phyloP scores from a whole-genome alignment of 192 early-diverging fungal species.

The Coemansia sp. region DNA sequence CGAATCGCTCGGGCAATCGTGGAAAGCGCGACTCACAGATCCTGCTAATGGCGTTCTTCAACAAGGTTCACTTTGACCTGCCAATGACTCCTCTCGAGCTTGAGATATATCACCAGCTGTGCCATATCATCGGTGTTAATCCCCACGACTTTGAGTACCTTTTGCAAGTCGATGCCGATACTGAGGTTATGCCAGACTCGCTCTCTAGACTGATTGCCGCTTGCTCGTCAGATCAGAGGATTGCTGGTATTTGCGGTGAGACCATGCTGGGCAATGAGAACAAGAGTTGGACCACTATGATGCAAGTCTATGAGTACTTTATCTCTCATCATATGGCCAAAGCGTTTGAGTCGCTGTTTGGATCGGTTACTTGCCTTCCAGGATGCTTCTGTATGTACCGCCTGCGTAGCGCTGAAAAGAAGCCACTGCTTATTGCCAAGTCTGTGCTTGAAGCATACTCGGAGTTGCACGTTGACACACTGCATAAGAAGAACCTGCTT shows the following conservation, averaged over 20 bases:
- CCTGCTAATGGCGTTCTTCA: conserved; percentile 86
- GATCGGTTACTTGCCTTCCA: conserved; percentile 76
- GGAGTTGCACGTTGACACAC: conserved; percentile 86
- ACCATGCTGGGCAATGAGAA: conserved; percentile 84
- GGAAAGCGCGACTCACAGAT: conserved; percentile 96
- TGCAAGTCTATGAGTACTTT: conserved; percentile 89
- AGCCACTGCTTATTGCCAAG: conserved; percentile 78
- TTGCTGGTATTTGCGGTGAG: conserved; percentile 89
- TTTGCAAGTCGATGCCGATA: conserved; percentile 76
- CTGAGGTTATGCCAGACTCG: conserved; percentile 72
- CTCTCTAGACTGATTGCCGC: conserved; percentile 82
- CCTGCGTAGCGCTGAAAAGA: conserved; percentile 51
- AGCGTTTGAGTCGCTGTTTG: no score
- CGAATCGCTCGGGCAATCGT: conserved; percentile 80
- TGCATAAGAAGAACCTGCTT: no score
- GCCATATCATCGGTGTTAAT: conserved; percentile 85
- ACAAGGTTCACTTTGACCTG: conserved; percentile 84
- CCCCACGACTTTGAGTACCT: conserved; percentile 70
- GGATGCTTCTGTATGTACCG: conserved; percentile 84
- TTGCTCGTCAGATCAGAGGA: conserved; percentile 65
- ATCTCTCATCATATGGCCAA: conserved; percentile 83
- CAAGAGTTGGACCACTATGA: conserved; percentile 89
- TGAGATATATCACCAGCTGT: conserved; percentile 92
- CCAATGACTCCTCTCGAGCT: conserved; percentile 87
- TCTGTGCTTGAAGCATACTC: conserved; percentile 80